phyloP scores from a whole-genome alignment of 768 basidiomycete species.

The Tremella fuciformis region DNA sequence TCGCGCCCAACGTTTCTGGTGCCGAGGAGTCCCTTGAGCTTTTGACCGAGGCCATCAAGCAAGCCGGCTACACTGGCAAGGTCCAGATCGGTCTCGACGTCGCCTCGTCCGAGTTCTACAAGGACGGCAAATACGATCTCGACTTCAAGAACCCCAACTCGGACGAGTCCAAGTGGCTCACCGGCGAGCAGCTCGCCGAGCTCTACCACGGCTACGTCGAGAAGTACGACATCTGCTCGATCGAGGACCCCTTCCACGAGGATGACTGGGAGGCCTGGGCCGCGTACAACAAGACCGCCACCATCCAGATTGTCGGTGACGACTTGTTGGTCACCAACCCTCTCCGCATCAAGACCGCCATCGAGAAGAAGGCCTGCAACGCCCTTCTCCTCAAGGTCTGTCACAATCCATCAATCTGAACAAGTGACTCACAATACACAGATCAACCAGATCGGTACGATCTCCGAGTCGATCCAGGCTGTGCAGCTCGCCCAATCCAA shows the following conservation, averaged over 20 bases:
- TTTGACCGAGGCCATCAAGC: constrained; percentile 90
- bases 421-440: constrained; percentile 29
- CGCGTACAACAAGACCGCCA: constrained; percentile 67
- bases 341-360: constrained; percentile 92
- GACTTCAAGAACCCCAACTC: constrained; percentile 92
- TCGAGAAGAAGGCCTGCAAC: constrained; percentile 99
- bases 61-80: constrained; percentile 97
- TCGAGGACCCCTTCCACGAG: constrained; percentile 93
- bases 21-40: constrained; percentile 97
- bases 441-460: constrained; percentile 99
- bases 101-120: constrained; percentile 99
- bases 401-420: constrained; percentile 6
- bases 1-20: constrained; percentile 95
- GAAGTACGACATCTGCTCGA: constrained; percentile 78
- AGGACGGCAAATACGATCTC: constrained; percentile 98
- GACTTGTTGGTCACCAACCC: constrained; percentile 99
- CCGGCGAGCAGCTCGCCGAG: constrained; percentile 86
- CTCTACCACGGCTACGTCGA: constrained; percentile 80
- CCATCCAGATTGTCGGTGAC: constrained; percentile 58
- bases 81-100: constrained; percentile 98
- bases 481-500: constrained; percentile 93
- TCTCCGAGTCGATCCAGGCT: constrained; percentile 98
- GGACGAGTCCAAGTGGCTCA: constrained; percentile 92
- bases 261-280: constrained; percentile 99
- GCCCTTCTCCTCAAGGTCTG: constrained; percentile 83